Evolutionary conservation across 1,284 basidiomycete genomes (phyloP).

Genomic region (Pseudozyma sp.): DNA sequence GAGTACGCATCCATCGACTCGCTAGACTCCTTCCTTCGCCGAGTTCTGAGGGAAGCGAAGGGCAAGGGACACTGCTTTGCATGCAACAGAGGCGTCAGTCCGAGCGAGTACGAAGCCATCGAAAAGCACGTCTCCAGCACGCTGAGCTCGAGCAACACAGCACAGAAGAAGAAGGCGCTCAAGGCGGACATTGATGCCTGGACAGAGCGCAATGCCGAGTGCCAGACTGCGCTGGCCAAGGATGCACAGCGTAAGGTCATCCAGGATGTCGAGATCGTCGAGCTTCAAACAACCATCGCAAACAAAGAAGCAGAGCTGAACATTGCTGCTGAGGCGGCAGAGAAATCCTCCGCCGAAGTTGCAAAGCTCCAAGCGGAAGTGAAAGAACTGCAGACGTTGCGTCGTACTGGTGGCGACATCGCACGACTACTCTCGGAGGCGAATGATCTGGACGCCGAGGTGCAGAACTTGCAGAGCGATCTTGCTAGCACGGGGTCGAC

Average conservation of each 20-base stretch:
- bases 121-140: constrained; percentile 62
- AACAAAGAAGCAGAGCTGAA: constrained; percentile 71
- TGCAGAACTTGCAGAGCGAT: constrained; percentile 49
- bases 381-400: constrained; percentile 46
- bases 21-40: constrained; percentile 74
- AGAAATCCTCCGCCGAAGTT: constrained; percentile 43
- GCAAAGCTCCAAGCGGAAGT: constrained; percentile 36
- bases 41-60: constrained; percentile 76
- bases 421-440: constrained; percentile 41
- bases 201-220: constrained; percentile 63
- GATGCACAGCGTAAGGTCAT: constrained; percentile 49
- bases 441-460: constrained; percentile 35
- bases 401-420: constrained; percentile 48
- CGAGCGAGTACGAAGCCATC: constrained; percentile 72
- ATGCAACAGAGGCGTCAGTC: constrained; percentile 79
- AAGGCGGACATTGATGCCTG: constrained; percentile 73
- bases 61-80: constrained; percentile 79
- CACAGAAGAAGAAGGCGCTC: constrained; percentile 76
- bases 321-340: constrained; percentile 60
- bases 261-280: constrained; percentile 58
- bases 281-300: constrained; percentile 76
- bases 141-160: constrained; percentile 65
- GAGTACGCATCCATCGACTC: constrained; percentile 67
- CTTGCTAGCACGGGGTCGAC: constrained; percentile 50
- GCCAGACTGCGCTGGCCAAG: constrained; percentile 77